A percentile compares a stretch with the other conserved stretches of the same genome.
These are phyloP conservation scores for Styphnolobium japonicum DNA, from an alignment of 306 rosid species.

Conservation along the genomic window DNA sequence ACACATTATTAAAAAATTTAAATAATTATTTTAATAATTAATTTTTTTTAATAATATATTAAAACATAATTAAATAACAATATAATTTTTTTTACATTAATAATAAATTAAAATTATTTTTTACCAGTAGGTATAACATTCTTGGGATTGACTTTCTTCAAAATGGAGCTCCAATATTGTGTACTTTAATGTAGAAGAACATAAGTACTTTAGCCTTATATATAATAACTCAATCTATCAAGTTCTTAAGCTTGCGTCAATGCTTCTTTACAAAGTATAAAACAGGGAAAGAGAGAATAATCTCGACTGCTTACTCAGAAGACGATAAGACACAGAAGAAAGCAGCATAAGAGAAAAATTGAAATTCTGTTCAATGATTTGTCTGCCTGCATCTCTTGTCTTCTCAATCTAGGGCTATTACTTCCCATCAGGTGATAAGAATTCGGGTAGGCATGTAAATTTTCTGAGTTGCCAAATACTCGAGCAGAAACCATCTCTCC, in stretches of 20 bases:
- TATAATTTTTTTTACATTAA: too few relatives aligned
- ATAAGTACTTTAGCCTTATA: background rate
- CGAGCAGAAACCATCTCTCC: slow-evolving; percentile 74
- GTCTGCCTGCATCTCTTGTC: slow-evolving; percentile 80
- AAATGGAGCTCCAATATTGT: background rate
- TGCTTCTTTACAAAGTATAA: slow-evolving; percentile 39
- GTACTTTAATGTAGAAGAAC: background rate
- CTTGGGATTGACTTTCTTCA: background rate
- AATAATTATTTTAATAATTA: too few relatives aligned
- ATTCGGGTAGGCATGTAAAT: slow-evolving; percentile 47
- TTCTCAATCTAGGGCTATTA: slow-evolving; percentile 64
- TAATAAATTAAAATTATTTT: too few relatives aligned
- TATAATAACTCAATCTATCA: background rate
- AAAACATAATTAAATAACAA: too few relatives aligned
- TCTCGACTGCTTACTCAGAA: slow-evolving; percentile 43
- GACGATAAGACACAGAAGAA: slow-evolving; percentile 73
- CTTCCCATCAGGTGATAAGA: slow-evolving; percentile 49
- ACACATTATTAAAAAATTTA: too few relatives aligned
- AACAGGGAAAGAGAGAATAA: slow-evolving; percentile 20
- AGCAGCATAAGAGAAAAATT: slow-evolving; percentile 76
- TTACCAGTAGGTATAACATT: too few relatives aligned
- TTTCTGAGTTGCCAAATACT: slow-evolving; percentile 66
- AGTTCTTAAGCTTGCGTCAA: background rate
- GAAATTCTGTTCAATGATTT: slow-evolving; percentile 83
- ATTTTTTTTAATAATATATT: too few relatives aligned